Conservation (phyloP, 2,329 filamentous ascomycete species). For the Hypoxylon sp. region DNA sequence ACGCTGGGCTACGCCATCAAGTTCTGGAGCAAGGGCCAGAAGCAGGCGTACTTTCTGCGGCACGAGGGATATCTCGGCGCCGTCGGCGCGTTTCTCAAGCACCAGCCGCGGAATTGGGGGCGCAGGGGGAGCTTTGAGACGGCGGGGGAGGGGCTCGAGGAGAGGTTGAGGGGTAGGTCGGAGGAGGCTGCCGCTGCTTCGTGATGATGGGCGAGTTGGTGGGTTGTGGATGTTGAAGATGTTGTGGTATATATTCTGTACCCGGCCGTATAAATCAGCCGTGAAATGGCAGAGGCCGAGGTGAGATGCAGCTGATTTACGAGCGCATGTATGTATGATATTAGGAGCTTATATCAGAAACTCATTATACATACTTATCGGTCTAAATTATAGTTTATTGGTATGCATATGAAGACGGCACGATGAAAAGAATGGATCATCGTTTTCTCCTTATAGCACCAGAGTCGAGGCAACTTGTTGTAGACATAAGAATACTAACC, state of each 20-base stretch:
- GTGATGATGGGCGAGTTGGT: conserved; percentile 2
- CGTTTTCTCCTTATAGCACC: neutral
- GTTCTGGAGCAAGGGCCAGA: conserved; percentile 94
- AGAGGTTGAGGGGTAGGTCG: conserved; percentile 44
- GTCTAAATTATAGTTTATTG: neutral
- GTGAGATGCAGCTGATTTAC: neutral
- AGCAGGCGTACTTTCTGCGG: conserved; percentile 94
- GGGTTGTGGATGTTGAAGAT: neutral
- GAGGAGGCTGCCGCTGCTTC: conserved; percentile 11
- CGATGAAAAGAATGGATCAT: neutral
- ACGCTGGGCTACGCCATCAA: conserved; percentile 96
- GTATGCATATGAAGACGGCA: neutral
- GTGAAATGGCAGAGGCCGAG: neutral
- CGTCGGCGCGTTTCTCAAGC: conserved; percentile 92
- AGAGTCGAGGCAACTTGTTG: neutral
- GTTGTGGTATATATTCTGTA: neutral
- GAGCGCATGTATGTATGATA: neutral
- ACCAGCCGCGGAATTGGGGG: conserved; percentile 92
- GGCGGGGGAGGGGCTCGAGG: conserved; percentile 50
- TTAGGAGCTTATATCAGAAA: neutral
- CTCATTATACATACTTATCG: neutral
- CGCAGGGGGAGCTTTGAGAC: conserved; percentile 81
- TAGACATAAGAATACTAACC: too few species aligned
- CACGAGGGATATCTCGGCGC: conserved; percentile 96
- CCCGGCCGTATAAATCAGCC: neutral